Percentiles rank a stretch among this genome's conserved stretches.
phyloP scores from a whole-genome alignment of 495 filamentous ascomycete species.

The Penicillium cinerascens region DNA sequence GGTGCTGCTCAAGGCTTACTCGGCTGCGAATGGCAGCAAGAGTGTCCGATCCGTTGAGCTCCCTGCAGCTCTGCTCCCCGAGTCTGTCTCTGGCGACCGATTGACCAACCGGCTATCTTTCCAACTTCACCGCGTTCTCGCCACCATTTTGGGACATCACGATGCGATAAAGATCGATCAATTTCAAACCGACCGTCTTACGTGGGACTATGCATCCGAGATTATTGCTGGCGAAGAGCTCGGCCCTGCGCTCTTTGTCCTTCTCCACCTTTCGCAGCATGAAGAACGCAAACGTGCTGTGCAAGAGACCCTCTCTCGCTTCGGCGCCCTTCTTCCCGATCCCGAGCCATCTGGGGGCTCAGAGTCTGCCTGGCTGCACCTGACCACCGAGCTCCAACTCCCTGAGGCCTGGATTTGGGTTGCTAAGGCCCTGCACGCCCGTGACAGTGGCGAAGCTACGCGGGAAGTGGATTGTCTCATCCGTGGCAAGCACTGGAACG shows the following conservation, averaged over 20 bases:
- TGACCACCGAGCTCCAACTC: slow-evolving; percentile 60
- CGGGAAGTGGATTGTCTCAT: slow-evolving; percentile 73
- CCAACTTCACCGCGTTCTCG: slow-evolving; percentile 64
- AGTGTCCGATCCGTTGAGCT: slow-evolving; percentile 26
- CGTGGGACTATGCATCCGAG: slow-evolving; percentile 67
- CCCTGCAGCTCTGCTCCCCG: slow-evolving; percentile 38
- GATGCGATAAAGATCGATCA: slow-evolving; percentile 33
- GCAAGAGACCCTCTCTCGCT: slow-evolving; percentile 64
- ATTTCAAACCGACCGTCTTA: slow-evolving; percentile 58
- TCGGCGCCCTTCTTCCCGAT: slow-evolving; percentile 39
- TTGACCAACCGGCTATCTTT: slow-evolving; percentile 74
- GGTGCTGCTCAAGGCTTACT: slow-evolving; percentile 77
- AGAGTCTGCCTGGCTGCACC: slow-evolving; percentile 47
- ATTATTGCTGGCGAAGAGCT: slow-evolving; percentile 66
- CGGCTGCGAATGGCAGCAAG: slow-evolving; percentile 38
- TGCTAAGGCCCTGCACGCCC: slow-evolving; percentile 79
- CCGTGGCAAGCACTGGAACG: slow-evolving; percentile 66
- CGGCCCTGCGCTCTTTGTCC: slow-evolving; percentile 65
- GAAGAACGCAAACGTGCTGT: slow-evolving; percentile 62
- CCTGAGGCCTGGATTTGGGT: slow-evolving; percentile 78
- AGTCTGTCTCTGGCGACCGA: slow-evolving; percentile 60
- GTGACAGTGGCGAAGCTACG: slow-evolving; percentile 59
- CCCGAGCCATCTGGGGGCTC: slow-evolving; percentile 56
- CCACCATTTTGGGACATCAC: slow-evolving; percentile 50
- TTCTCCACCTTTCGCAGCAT: slow-evolving; percentile 68